phyloP scores from a whole-genome alignment of 2,329 filamentous ascomycete species.

The Diaporthe sp. region DNA sequence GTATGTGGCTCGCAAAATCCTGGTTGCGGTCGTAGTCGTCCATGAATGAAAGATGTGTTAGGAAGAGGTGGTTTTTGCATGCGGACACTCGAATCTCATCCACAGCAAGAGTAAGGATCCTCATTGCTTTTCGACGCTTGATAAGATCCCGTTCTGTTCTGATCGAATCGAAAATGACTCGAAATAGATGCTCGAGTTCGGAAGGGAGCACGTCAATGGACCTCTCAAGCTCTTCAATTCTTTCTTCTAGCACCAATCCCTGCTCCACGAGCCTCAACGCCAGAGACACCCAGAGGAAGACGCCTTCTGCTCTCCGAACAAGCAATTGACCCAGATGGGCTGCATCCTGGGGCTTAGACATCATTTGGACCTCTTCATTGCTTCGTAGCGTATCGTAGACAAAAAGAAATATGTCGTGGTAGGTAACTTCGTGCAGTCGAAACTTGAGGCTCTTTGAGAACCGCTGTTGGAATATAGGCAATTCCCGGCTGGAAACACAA shows the following conservation, averaged over 20 bases:
- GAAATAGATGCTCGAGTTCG: slow-evolving; percentile 39
- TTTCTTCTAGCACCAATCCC: slow-evolving; percentile 38
- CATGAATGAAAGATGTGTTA: slow-evolving; percentile 12
- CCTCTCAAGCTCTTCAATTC: slow-evolving; percentile 28
- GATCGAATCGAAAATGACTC: slow-evolving; percentile 35
- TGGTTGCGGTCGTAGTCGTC: slow-evolving; percentile 17
- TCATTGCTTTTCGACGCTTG: slow-evolving; percentile 20
- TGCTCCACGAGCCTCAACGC: slow-evolving; percentile 38
- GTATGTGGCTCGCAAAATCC: not conserved
- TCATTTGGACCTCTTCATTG: not conserved
- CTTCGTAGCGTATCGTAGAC: slow-evolving; percentile 12
- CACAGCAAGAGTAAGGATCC: not conserved
- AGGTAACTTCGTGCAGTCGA: slow-evolving; percentile 18
- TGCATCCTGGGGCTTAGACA: not conserved
- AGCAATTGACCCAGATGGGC: not conserved
- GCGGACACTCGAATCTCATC: not conserved
- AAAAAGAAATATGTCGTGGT: not conserved
- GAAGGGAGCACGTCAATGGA: slow-evolving; percentile 38
- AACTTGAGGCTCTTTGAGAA: slow-evolving; percentile 2
- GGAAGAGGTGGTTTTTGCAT: fast-evolving
- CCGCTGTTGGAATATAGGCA: slow-evolving; percentile 9
- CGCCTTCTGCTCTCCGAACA: slow-evolving; percentile 37
- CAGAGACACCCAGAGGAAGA: slow-evolving; percentile 43
- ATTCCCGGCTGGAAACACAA: slow-evolving; percentile 27
- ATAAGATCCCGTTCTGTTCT: not conserved